A percentile compares a stretch with the other conserved stretches of the same genome.
Conservation (phyloP, 768 basidiomycete genomes). For the Suillus luteus region DNA sequence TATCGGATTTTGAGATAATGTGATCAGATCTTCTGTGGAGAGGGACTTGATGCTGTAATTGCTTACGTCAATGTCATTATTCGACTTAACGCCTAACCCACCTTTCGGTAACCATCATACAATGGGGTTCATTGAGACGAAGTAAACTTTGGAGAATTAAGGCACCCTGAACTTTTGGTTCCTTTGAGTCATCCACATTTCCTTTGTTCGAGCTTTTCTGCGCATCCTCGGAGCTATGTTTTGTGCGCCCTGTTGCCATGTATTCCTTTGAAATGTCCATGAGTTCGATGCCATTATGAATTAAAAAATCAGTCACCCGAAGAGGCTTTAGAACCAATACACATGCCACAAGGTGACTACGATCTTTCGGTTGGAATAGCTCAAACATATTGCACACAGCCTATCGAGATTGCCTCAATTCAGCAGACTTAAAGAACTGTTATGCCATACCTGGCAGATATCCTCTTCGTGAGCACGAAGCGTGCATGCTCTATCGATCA, state of each 20-base stretch:
- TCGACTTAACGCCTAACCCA: slow-evolving; percentile 31
- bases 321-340: slow-evolving; percentile 55
- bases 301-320: slow-evolving; percentile 32
- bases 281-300: slow-evolving; percentile 17
- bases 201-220: slow-evolving; percentile 16
- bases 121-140: slow-evolving; percentile 64
- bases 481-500: slow-evolving; percentile 65
- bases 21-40: slow-evolving; percentile 57
- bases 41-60: slow-evolving; percentile 57
- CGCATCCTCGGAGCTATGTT: slow-evolving; percentile 18
- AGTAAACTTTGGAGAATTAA: slow-evolving; percentile 84
- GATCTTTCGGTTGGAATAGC: slow-evolving; percentile 50
- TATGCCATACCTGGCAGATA: slow-evolving; percentile 55
- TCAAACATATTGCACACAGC: slow-evolving; percentile 62
- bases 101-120: slow-evolving; percentile 72
- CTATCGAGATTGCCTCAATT: slow-evolving; percentile 39
- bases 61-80: slow-evolving; percentile 13
- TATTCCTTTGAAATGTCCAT: slow-evolving; percentile 29
- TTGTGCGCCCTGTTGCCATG: slow-evolving; percentile 11
- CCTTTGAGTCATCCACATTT: slow-evolving; percentile 42
- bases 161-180: slow-evolving; percentile 81
- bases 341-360: slow-evolving; percentile 62
- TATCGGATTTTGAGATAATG: slow-evolving; percentile 64
- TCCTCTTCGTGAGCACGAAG: slow-evolving; percentile 49
- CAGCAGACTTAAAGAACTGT: background rate